A percentile compares a stretch with the other conserved stretches of the same genome.
These are phyloP conservation scores for Mycosphaerella sp. DNA, from an alignment of 2,329 filamentous ascomycete genomes.

Conservation along the genomic window DNA sequence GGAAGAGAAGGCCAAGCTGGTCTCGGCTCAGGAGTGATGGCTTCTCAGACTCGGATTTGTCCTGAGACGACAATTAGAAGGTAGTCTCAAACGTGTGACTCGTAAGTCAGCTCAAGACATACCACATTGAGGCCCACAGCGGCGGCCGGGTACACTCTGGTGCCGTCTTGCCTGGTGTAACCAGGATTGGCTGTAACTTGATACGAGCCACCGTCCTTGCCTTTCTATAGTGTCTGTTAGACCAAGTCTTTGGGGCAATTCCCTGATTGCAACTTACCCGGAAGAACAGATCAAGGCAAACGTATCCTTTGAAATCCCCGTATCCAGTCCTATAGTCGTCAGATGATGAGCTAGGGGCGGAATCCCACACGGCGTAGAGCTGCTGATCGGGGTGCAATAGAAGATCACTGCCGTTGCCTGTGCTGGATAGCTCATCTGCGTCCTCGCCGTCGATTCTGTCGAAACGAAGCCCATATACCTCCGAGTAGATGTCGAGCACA, in stretches of 20 bases:
- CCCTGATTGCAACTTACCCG: conserved; percentile 2
- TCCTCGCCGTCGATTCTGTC: not conserved
- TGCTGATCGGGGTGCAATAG: conserved; percentile 6
- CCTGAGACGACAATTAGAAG: not conserved
- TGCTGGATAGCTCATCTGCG: not conserved
- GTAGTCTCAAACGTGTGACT: not conserved
- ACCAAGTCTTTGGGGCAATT: not conserved
- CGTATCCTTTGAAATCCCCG: not conserved
- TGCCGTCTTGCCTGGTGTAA: conserved; percentile 4
- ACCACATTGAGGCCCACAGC: not conserved
- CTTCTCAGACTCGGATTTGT: not conserved
- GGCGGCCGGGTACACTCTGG: not conserved
- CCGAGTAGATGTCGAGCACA: conserved; percentile 5
- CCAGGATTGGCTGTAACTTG: not conserved
- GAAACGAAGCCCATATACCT: conserved; percentile 7
- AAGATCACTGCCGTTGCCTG: conserved; percentile 9
- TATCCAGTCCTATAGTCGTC: not conserved
- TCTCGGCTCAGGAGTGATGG: not conserved
- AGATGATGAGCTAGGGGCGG: conserved; percentile 7
- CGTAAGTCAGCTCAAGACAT: not conserved
- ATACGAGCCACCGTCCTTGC: conserved; percentile 2
- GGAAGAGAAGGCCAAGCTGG: conserved; percentile 1
- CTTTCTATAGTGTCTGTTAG: not conserved
- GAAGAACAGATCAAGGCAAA: not conserved
- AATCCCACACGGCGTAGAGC: conserved; percentile 11